Base-by-base conservation (phyloP, 1,284 basidiomycete genomes). In the Boletus semigastroideus region DNA sequence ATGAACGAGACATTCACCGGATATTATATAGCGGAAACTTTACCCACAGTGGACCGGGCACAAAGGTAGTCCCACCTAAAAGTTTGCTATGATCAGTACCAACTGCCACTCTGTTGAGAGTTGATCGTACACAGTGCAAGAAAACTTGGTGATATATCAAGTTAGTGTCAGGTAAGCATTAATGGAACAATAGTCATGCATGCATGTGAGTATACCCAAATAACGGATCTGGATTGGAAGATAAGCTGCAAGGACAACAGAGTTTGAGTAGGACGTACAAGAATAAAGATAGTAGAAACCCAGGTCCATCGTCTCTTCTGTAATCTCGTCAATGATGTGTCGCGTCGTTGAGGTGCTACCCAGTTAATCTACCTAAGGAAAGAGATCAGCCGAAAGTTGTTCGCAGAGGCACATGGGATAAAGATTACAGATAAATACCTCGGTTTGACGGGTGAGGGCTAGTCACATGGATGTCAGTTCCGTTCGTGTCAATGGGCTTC, bases 301-400 rank as follows among this genome's bases (percentile, higher is more conserved):
- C 41, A 48, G 1, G 56, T 49, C 56, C 56, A 58, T 14, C 12
- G 20, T 42, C 42, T 58, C 4, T 42, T 44, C 51, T 57, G 27
- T 36, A 16, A n/a, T 7, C 1, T 14, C 3, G 34, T 54, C 16
- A 42, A 28, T 28, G 8, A 12, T 11, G 5, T 11, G 20, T 37
- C 7, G 7, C 3, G 0, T 9, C 16, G 0, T 22, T 10, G 16
- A 31, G 39, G 4, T 25, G 25, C 16, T 12, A 8, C 5, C 1
- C 7, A 4, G 50, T 22, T 19, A 20, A 0, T 49, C 31, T 27
- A 57, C 33, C 55, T 56, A 28, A 9, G 12, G n/a, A 38, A 7
- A 38, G 12, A 38, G n/a, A 19, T 8, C 13, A 4, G 0, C 8
- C 5, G 2, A 25, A n/a, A 16, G 25, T 34, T 40, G 25, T 25